Evolutionary conservation across 176 grass and related monocot genomes (phyloP), one percentile per base, ranked within the genome.

Genomic region (Cymbopogon citratus): DNA sequence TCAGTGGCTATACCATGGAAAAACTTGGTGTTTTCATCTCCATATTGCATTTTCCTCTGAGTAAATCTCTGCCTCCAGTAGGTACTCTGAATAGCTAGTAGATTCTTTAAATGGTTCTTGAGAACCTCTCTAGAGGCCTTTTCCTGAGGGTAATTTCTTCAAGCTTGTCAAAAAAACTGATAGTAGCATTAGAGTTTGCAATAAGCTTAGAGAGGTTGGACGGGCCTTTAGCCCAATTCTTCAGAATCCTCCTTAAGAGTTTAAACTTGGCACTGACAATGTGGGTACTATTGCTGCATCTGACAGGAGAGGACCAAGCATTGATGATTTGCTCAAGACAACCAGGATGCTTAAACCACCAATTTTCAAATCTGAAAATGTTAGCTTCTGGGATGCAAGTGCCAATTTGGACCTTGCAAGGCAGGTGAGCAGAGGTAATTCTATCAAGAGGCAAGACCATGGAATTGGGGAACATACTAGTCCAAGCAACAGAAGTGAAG

Each of bases 221-320:
- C 0, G 27, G 1, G 0, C 0, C 0, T 1, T 13, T 62, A 1
- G 23, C 5, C 59, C 59, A 27, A 0, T 0, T 16, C 1, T 49
- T 49, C 0, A 49, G 5, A 5, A 49, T 6, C 18, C 15, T 49
- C 12, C 14, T 49, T 0, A 27, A 24, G 0, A 26, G 25, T 1
- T 61, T 62, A 0, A 62, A 62, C 0, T 62, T 27, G 0, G 24
- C 59, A 62, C 4, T 62, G 0, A 62, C 0, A 0, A 27, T 2
- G 0, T 62, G 24, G 5, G 59, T 11, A 27, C 59, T 62, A 0
- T 27, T 27, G 0, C 0, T 0, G 1, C 1, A 16, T 16, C 15
- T 16, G 5, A 2, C 5, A 1, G 3, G 24, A 0, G 11, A 1
- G 0, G 0, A 0, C 59, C 24, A 62, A 0, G 11, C 57, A 26